Base-by-base conservation (phyloP, 306 rosid genomes). In the Senna siamea region DNA sequence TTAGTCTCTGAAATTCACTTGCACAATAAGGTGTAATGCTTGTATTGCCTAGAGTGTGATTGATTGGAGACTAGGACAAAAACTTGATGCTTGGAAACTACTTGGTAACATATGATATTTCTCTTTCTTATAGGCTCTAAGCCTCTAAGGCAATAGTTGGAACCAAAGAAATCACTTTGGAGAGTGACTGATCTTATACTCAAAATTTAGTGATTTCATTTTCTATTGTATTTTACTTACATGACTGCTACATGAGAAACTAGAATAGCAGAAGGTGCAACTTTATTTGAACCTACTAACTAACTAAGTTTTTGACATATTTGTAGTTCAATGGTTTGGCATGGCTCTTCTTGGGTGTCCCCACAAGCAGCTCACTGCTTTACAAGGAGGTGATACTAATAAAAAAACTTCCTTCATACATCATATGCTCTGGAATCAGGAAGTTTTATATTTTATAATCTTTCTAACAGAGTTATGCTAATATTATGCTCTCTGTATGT, bases 321-420 rank as follows among this genome's bases (percentile, higher is more conserved):
- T 5, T 73, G 79, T 66, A 94, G 98, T 94, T 88, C 87, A 92
- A 94, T 70, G 98, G 98, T 58, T 85, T 94, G 90, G 98, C 97
- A 23, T 94, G 98, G 98, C 98, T 94, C 55, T 94, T 91, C 90
- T 83, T 94, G 88, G 98, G 98, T 69, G 98, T 94, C 17, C 98
- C 98, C 48, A 94, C 98, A 41, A 78, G 98, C 77, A 94, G 96
- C 81, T 94, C 98, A 41, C 84, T 94, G 70, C 98, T 94, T 57
- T 94, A 94, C 83, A 94, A 94, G 80, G 98, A 94, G 96, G 98
- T 89, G 71, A 91, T 30, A 20, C 37, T 15, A 14, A 37, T 80
- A 38, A 52, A 10, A 55, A 62, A 9, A 62, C 63, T 23, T 50
- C 35, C 17, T 17, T 9, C 59, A 28, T 62, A 22, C n/a, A 23